These are phyloP conservation scores for Ceriops zippeliana DNA, from an alignment of 345 rosid species.

Conservation along the genomic window DNA sequence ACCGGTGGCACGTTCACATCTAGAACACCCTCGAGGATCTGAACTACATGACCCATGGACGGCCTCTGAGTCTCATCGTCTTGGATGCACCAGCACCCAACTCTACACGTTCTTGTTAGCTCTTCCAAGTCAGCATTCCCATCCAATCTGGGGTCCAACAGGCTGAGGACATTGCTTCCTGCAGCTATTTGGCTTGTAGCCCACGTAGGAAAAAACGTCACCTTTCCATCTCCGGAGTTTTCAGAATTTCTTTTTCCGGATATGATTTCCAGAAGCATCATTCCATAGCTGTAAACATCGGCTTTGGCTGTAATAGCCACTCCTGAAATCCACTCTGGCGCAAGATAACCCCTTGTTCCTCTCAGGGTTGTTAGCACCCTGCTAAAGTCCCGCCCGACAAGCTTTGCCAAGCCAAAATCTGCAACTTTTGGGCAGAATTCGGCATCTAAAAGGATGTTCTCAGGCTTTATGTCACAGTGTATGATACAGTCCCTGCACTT, in stretches of 20 bases:
- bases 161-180: conserved; percentile 43
- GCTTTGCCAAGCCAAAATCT: conserved; percentile 84
- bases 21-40: conserved; percentile 68
- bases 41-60: conserved; percentile 80
- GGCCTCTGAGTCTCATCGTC: conserved; percentile 73
- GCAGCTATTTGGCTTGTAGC: conserved; percentile 45
- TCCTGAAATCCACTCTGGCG: conserved; percentile 90
- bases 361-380: conserved; percentile 76
- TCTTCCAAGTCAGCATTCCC: conserved; percentile 50
- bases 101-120: conserved; percentile 52
- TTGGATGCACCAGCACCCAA: conserved; percentile 86
- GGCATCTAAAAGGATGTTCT: conserved; percentile 67
- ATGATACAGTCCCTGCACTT: conserved; percentile 83
- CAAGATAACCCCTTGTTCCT: conserved; percentile 90
- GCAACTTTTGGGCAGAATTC: conserved; percentile 73
- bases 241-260: conserved; percentile 77
- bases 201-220: conserved; percentile 55
- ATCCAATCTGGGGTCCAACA: conserved; percentile 50
- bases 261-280: conserved; percentile 76
- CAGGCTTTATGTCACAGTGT: conserved; percentile 85
- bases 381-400: conserved; percentile 75
- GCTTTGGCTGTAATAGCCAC: conserved; percentile 76
- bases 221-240: conserved; percentile 43
- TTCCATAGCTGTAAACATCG: conserved; percentile 86
- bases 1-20: conserved; percentile 54